These are phyloP conservation scores for Hyaloperonospora arabidopsidis DNA, from an alignment of 352 stramenopile species.

Conservation along the genomic window DNA sequence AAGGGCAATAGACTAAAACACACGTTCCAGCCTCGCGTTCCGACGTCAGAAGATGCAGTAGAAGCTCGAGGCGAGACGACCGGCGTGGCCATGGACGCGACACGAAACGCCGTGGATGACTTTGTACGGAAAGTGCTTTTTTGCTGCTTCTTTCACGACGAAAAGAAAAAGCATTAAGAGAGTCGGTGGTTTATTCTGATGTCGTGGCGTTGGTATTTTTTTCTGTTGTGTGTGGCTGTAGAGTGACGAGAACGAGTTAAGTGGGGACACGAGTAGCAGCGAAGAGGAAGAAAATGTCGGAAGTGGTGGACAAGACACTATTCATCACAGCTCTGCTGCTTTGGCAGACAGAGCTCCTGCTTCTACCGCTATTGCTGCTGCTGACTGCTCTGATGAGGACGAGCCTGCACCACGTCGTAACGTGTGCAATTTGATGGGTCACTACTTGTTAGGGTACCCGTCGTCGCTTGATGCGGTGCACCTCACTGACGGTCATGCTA, in stretches of 20 bases:
- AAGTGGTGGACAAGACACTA: slow-evolving; percentile 23
- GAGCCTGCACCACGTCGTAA: slow-evolving; percentile 45
- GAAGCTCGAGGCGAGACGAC: slow-evolving; percentile 4
- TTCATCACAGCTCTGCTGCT: slow-evolving; percentile 22
- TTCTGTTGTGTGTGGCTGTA: slow-evolving; percentile 8
- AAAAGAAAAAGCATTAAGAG: slow-evolving; percentile 9
- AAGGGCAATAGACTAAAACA: slow-evolving; percentile 72
- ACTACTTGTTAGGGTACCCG: slow-evolving; percentile 74
- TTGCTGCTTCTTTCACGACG: not conserved
- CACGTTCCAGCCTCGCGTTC: slow-evolving; percentile 66
- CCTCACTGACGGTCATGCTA: slow-evolving; percentile 15
- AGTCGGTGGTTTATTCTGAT: not conserved
- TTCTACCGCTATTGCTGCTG: not conserved
- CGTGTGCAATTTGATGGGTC: slow-evolving; percentile 85
- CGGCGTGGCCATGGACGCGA: slow-evolving; percentile 18
- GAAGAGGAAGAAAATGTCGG: slow-evolving; percentile 31
- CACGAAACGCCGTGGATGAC: slow-evolving; percentile 29
- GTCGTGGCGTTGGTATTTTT: slow-evolving; percentile 9
- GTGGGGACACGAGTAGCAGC: slow-evolving; percentile 37
- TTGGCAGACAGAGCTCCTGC: slow-evolving; percentile 13
- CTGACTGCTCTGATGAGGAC: slow-evolving; percentile 27
- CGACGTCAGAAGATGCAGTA: slow-evolving; percentile 7
- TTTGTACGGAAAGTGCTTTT: slow-evolving; percentile 17
- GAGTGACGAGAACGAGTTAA: slow-evolving; percentile 39
- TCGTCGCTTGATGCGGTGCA: slow-evolving; percentile 24